These are phyloP conservation scores for Termitomyces sp. DNA, from an alignment of 768 basidiomycete species.

Conservation along the genomic window DNA sequence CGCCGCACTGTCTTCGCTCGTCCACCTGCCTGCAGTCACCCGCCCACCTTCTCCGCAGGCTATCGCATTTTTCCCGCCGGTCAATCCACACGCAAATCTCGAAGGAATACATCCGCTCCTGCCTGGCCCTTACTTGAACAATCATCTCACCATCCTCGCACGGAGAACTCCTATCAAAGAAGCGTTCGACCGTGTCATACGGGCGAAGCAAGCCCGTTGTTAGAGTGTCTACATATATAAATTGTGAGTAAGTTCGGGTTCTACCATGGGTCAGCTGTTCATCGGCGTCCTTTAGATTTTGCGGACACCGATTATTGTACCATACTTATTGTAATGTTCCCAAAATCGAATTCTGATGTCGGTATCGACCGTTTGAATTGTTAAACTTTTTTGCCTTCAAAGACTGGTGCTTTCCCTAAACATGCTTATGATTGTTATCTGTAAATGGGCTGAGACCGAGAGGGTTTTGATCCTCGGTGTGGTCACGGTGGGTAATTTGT, in stretches of 20 bases:
- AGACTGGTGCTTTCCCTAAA: not conserved
- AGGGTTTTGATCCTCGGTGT: not conserved
- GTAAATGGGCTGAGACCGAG: not conserved
- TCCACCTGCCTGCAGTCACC: slow-evolving; percentile 45
- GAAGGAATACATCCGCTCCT: slow-evolving; percentile 67
- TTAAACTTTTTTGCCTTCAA: not conserved
- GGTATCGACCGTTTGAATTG: not conserved
- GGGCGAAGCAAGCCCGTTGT: slow-evolving; percentile 40
- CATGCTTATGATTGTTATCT: not conserved
- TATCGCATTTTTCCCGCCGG: slow-evolving; percentile 58
- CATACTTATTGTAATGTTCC: not conserved
- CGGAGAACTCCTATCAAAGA: slow-evolving; percentile 65
- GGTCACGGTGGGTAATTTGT: not conserved
- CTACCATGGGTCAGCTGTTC: not conserved
- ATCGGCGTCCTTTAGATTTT: not conserved
- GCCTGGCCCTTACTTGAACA: slow-evolving; percentile 64
- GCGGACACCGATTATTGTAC: not conserved
- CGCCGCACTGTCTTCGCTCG: slow-evolving; percentile 51
- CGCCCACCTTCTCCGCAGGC: slow-evolving; percentile 43
- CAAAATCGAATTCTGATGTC: too few species aligned
- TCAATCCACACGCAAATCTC: slow-evolving; percentile 46
- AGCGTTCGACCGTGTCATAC: slow-evolving; percentile 60
- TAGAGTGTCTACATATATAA: not conserved
- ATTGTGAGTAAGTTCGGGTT: not conserved
- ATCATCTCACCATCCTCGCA: slow-evolving; percentile 64